These are phyloP conservation scores for Botrytis byssoidea DNA, from an alignment of 2,329 filamentous ascomycete genomes.

Conservation along the genomic window DNA sequence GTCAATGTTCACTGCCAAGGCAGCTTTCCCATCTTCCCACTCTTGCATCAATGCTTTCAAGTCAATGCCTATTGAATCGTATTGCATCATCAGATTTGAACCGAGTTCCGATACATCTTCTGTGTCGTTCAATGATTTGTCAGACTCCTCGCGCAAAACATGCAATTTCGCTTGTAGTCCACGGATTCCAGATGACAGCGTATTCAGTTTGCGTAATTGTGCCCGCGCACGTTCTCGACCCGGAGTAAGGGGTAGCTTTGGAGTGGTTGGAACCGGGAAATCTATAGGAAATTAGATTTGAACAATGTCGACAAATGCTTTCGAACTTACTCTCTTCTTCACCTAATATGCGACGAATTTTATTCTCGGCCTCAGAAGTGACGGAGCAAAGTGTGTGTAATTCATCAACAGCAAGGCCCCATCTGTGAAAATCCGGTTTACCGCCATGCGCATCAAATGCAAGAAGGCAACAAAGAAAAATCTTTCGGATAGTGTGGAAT, in stretches of 20 bases:
- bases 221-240: constrained; percentile 80
- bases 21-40: constrained; percentile 85
- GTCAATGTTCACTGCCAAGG: constrained; percentile 77
- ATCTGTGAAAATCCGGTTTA: constrained; percentile 71
- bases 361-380: constrained; percentile 62
- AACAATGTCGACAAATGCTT: neutral
- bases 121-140: constrained; percentile 71
- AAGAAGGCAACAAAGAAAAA: constrained; percentile 84
- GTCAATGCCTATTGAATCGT: constrained; percentile 90
- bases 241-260: constrained; percentile 63
- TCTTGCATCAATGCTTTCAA: constrained; percentile 75
- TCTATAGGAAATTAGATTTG: constrained; percentile 42
- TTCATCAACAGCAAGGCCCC: constrained; percentile 74
- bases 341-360: constrained; percentile 65
- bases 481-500: constrained; percentile 76
- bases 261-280: constrained; percentile 54
- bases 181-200: constrained; percentile 84
- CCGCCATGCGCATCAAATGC: constrained; percentile 81
- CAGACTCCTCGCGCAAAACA: constrained; percentile 85
- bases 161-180: constrained; percentile 94
- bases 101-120: constrained; percentile 73
- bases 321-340: constrained; percentile 72
- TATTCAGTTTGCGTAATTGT: constrained; percentile 84
- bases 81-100: constrained; percentile 78
- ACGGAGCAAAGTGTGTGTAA: constrained; percentile 64